phyloP scores from a whole-genome alignment of 768 basidiomycete genomes.

The Tulasnella sp. region DNA sequence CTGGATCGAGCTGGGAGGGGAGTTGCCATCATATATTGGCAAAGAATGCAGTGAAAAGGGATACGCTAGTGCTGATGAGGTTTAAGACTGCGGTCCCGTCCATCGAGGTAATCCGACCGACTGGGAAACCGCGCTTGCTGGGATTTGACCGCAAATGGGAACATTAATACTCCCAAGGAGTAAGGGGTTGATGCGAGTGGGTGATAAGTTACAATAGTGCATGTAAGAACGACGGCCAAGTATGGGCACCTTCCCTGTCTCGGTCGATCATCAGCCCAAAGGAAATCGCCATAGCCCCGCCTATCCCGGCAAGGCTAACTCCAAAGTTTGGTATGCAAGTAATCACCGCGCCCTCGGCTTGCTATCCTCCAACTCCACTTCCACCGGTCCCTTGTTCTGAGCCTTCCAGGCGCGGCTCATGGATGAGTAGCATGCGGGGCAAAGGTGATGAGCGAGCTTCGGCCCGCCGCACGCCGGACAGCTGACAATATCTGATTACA shows the following conservation, averaged over 20 bases:
- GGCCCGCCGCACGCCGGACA: constrained; percentile 87
- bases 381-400: constrained; percentile 30
- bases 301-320: not conserved
- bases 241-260: not conserved
- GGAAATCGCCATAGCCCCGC: not conserved
- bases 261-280: not conserved
- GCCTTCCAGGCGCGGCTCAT: constrained; percentile 63
- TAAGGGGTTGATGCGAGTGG: not conserved
- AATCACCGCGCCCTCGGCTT: not conserved
- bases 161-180: not conserved
- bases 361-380: constrained; percentile 24
- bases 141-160: not conserved
- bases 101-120: too few species aligned
- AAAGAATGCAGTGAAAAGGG: too few species aligned
- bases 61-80: too few species aligned
- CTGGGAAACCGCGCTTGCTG: not conserved
- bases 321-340: not conserved
- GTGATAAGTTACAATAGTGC: not conserved
- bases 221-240: not conserved
- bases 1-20: too few species aligned
- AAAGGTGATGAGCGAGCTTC: constrained; percentile 86
- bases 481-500: constrained; percentile 68
- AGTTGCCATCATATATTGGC: too few species aligned
- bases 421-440: constrained; percentile 71
- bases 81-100: too few species aligned